A percentile compares a stretch with the other conserved stretches of the same genome.
Evolutionary conservation across 768 basidiomycete genomes (phyloP).

Genomic region (Lactarius vividus): DNA sequence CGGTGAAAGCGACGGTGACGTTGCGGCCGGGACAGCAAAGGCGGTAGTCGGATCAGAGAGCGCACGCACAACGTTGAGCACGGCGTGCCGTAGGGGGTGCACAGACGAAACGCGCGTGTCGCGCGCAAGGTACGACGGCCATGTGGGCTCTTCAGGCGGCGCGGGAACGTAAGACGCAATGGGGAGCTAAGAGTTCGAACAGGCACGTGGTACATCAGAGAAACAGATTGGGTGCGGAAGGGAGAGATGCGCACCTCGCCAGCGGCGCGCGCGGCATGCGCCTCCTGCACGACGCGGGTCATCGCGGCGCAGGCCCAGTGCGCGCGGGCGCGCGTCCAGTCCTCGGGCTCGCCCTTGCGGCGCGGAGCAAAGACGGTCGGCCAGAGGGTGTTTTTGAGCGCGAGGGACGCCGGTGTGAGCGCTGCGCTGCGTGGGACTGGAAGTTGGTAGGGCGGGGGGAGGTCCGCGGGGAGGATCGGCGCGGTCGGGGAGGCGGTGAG

Average conservation of each 20-base stretch:
- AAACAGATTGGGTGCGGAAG: background rate
- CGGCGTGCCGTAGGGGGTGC: slow-evolving; percentile 86
- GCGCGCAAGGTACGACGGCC: slow-evolving; percentile 48
- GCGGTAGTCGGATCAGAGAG: slow-evolving; percentile 49
- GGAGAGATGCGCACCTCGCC: slow-evolving; percentile 55
- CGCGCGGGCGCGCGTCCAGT: slow-evolving; percentile 63
- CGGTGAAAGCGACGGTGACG: slow-evolving; percentile 16
- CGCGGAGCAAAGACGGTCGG: slow-evolving; percentile 75
- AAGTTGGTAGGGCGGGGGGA: slow-evolving; percentile 48
- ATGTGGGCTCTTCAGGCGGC: slow-evolving; percentile 41
- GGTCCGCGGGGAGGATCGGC: slow-evolving; percentile 49
- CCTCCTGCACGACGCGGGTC: slow-evolving; percentile 47
- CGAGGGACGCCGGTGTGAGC: slow-evolving; percentile 60
- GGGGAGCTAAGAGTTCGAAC: slow-evolving; percentile 52
- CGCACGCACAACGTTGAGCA: slow-evolving; percentile 69
- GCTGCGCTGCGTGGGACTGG: slow-evolving; percentile 68
- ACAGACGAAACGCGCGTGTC: slow-evolving; percentile 67
- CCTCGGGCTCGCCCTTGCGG: slow-evolving; percentile 61
- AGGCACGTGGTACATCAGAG: background rate
- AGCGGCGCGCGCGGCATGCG: slow-evolving; percentile 41
- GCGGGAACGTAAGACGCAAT: slow-evolving; percentile 69
- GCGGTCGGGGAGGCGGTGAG: slow-evolving; percentile 40
- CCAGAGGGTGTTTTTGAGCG: slow-evolving; percentile 75
- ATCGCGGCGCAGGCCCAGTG: slow-evolving; percentile 79
- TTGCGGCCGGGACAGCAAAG: background rate